Evolutionary conservation across 2,329 filamentous ascomycete species (phyloP).

Genomic region (Arthrobotrys entomopaga): DNA sequence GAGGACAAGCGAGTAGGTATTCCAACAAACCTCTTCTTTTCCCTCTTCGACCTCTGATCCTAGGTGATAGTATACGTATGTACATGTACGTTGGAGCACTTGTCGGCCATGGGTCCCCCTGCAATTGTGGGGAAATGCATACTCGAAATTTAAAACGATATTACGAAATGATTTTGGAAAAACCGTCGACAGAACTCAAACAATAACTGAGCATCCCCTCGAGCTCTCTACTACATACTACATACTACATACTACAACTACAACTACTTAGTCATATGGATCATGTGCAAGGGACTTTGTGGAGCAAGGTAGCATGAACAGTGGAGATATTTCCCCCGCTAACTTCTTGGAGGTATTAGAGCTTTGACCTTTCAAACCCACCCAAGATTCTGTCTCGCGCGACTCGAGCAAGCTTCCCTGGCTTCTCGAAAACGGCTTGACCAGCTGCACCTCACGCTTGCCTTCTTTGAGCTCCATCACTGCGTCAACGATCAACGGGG

Average conservation of each 20-base stretch:
- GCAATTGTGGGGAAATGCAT: conserved; percentile 31
- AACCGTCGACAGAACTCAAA: neutral
- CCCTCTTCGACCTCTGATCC: no score
- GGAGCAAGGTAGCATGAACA: neutral
- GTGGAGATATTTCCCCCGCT: conserved; percentile 24
- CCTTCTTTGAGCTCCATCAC: conserved; percentile 9
- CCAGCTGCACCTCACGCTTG: no score
- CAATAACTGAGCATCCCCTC: neutral
- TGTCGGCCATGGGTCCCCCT: conserved; percentile 8
- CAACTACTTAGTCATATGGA: no score
- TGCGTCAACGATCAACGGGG: conserved; percentile 18
- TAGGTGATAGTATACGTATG: neutral
- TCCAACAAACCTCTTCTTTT: no score
- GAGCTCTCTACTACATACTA: no score
- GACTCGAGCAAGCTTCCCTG: neutral
- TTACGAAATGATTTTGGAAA: conserved; percentile 13
- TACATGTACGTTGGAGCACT: neutral
- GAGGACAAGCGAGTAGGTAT: no score
- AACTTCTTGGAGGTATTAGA: conserved; percentile 15
- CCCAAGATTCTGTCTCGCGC: conserved; percentile 3
- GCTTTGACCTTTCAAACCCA: conserved; percentile 11
- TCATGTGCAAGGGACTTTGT: conserved; percentile 15
- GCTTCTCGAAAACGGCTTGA: conserved; percentile 16
- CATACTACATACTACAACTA: no score
- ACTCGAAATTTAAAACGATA: conserved; percentile 28